A percentile compares a stretch with the other conserved stretches of the same genome.
These are phyloP conservation scores for Hyaloscypha variabilis DNA, from an alignment of 495 filamentous ascomycete genomes.

Conservation along the genomic window DNA sequence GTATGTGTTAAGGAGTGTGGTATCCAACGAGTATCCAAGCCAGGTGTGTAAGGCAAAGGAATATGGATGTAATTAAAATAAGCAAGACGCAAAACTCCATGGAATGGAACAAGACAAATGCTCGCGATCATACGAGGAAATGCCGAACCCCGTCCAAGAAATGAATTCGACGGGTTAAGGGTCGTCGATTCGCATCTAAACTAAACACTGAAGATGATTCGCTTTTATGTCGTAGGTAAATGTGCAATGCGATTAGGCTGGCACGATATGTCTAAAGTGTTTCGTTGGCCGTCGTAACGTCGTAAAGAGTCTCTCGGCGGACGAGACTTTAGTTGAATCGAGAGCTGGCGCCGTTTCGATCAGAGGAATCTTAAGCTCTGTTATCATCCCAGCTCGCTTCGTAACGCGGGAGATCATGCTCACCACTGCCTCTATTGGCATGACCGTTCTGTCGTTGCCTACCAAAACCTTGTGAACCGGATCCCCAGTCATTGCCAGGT, in stretches of 20 bases:
- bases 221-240: slow-evolving; percentile 17
- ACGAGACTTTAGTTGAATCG: slow-evolving; percentile 26
- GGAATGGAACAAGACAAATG: slow-evolving; percentile 10
- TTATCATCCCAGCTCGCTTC: slow-evolving; percentile 32
- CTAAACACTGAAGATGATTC: slow-evolving; percentile 19
- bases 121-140: not conserved
- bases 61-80: slow-evolving; percentile 24
- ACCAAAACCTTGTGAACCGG: slow-evolving; percentile 59
- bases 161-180: slow-evolving; percentile 13
- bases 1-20: slow-evolving; percentile 26
- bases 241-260: slow-evolving; percentile 17
- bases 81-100: slow-evolving; percentile 24
- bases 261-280: slow-evolving; percentile 26
- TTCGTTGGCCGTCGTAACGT: slow-evolving; percentile 22
- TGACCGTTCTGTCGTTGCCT: slow-evolving; percentile 79
- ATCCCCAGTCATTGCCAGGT: slow-evolving; percentile 72
- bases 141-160: slow-evolving; percentile 12
- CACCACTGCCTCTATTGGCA: slow-evolving; percentile 78
- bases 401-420: slow-evolving; percentile 44
- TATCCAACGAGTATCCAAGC: slow-evolving; percentile 15
- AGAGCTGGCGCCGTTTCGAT: slow-evolving; percentile 26
- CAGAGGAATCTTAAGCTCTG: slow-evolving; percentile 34
- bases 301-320: slow-evolving; percentile 19
- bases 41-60: slow-evolving; percentile 1
- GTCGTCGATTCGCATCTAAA: slow-evolving; percentile 4